Percentiles rank a stretch among this genome's conserved stretches.
phyloP scores from a whole-genome alignment of 768 basidiomycete genomes.

The Boletus bicolor region DNA sequence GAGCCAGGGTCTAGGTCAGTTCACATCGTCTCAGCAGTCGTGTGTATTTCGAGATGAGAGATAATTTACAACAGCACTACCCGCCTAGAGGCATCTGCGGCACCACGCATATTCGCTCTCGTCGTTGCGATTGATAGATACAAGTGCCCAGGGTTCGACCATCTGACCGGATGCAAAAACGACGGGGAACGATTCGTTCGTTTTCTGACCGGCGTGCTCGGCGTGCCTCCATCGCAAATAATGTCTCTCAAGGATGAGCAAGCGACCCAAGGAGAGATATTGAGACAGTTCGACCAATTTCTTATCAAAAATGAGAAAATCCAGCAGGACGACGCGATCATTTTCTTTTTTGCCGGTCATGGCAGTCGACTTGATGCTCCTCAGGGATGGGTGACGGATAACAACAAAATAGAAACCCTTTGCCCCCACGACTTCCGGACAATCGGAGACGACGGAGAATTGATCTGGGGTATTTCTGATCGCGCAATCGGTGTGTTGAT shows the following conservation, averaged over 20 bases:
- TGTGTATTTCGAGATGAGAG: not conserved
- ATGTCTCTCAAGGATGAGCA: slow-evolving; percentile 12
- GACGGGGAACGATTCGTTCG: slow-evolving; percentile 15
- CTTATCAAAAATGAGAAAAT: slow-evolving; percentile 7
- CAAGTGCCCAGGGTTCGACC: accelerated
- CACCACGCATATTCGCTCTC: slow-evolving; percentile 18
- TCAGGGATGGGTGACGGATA: slow-evolving; percentile 17
- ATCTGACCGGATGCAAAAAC: slow-evolving; percentile 18
- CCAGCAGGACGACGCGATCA: slow-evolving; percentile 14
- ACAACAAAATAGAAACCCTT: slow-evolving; percentile 12
- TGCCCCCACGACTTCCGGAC: slow-evolving; percentile 13
- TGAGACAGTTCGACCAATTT: slow-evolving; percentile 7
- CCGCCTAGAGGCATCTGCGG: not conserved
- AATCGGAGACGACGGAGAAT: not conserved
- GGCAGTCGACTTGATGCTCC: slow-evolving; percentile 10
- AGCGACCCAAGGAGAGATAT: slow-evolving; percentile 11
- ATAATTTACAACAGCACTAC: not conserved
- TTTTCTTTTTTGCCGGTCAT: slow-evolving; percentile 22
- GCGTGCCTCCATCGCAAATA: slow-evolving; percentile 12
- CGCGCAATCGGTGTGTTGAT: slow-evolving; percentile 12
- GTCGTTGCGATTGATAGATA: slow-evolving; percentile 17
- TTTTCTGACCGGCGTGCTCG: slow-evolving; percentile 11
- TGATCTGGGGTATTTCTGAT: slow-evolving; percentile 15
- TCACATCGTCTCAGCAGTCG: not conserved
- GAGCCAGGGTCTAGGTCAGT: slow-evolving; percentile 6